phyloP scores from a whole-genome alignment of 73 alveolate genomes.

The Paramecium tetraurelia region DNA sequence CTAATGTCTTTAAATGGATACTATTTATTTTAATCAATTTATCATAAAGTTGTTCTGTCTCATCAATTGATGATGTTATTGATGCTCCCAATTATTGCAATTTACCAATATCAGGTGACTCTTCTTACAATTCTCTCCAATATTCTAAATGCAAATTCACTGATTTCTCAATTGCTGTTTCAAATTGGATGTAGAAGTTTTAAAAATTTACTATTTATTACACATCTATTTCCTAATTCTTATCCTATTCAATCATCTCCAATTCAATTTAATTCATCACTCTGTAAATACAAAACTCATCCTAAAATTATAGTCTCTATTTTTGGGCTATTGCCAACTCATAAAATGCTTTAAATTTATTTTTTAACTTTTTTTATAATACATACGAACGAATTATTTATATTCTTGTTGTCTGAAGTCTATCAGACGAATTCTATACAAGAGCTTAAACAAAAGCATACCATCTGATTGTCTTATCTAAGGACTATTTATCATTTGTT shows the following conservation, averaged over 20 bases:
- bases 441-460: constrained; percentile 42
- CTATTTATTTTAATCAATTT: constrained; percentile 20
- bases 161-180: constrained; percentile 32
- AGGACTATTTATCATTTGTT: background rate
- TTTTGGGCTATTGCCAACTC: constrained; percentile 43
- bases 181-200: constrained; percentile 35
- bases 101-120: constrained; percentile 54
- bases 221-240: constrained; percentile 56
- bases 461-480: constrained; percentile 33
- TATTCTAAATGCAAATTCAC: constrained; percentile 53
- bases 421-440: constrained; percentile 43
- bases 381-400: constrained; percentile 27
- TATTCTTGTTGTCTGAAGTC: constrained; percentile 39
- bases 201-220: constrained; percentile 34
- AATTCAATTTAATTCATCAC: constrained; percentile 1
- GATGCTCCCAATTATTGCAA: constrained; percentile 44
- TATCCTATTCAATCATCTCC: constrained; percentile 45
- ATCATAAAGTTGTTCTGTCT: constrained; percentile 6
- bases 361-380: constrained; percentile 27
- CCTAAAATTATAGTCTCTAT: constrained; percentile 15
- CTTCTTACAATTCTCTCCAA: constrained; percentile 60
- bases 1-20: constrained; percentile 46
- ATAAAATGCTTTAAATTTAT: constrained; percentile 53
- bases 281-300: constrained; percentile 52
- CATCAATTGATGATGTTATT: constrained; percentile 47